A percentile compares a stretch with the other conserved stretches of the same genome.
Evolutionary conservation across 1,139 yeast species (phyloP).

Genomic region (Pichia sp.): DNA sequence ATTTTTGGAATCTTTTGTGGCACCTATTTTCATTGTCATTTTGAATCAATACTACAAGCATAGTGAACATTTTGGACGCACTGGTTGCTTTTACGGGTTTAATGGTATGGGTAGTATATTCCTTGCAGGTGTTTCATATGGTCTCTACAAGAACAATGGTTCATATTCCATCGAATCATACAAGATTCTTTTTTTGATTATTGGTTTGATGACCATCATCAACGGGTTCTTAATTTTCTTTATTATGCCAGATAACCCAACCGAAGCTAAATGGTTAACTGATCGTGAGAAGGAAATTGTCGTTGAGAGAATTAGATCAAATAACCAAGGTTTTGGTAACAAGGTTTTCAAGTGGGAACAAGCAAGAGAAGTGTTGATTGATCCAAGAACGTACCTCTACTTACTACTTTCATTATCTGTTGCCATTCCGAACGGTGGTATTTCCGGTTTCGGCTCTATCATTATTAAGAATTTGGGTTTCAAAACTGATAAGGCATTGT

Average conservation of each 20-base stretch:
- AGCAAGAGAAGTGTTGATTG: constrained; percentile 37
- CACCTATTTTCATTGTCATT: constrained; percentile 44
- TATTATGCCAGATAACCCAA: constrained; percentile 34
- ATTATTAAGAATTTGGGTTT: constrained; percentile 18
- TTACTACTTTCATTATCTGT: constrained; percentile 24
- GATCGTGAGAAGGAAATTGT: constrained; percentile 30
- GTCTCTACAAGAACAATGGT: constrained; percentile 28
- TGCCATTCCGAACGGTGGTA: constrained; percentile 32
- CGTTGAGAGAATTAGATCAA: constrained; percentile 28
- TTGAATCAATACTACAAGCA: constrained; percentile 48
- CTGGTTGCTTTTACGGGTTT: constrained; percentile 41
- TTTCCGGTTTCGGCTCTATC: constrained; percentile 27
- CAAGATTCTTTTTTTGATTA: constrained; percentile 39
- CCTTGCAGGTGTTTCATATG: constrained; percentile 44
- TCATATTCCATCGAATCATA: constrained; percentile 35
- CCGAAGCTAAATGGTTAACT: constrained; percentile 32
- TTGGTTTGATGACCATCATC: constrained; percentile 39
- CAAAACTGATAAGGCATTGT: constrained; percentile 21
- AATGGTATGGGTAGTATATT: constrained; percentile 42
- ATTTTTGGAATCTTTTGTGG: constrained; percentile 37
- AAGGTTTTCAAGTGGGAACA: constrained; percentile 34
- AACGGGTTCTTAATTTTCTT: constrained; percentile 35
- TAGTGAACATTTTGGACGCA: constrained; percentile 40
- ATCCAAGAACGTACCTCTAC: constrained; percentile 33
- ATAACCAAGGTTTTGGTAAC: constrained; percentile 39